Evolutionary conservation across 805 yeast species (phyloP).

Genomic region (Saturnispora hagleri): DNA sequence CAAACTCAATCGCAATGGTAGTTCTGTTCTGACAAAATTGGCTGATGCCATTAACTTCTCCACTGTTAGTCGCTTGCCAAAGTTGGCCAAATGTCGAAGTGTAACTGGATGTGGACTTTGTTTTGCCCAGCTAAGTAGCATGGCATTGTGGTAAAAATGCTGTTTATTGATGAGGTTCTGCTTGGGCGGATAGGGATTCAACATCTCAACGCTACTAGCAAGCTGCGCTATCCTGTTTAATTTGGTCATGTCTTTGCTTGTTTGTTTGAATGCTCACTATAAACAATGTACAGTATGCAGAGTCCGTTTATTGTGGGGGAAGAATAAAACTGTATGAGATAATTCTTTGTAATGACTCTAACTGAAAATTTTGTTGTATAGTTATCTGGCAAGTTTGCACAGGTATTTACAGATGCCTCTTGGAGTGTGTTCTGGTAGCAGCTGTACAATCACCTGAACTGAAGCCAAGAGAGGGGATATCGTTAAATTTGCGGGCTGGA

Average conservation of each 20-base stretch:
- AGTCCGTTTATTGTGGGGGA: not conserved
- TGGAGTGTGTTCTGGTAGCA: not conserved
- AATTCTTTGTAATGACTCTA: not conserved
- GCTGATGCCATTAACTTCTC: constrained; percentile 78
- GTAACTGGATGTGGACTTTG: constrained; percentile 83
- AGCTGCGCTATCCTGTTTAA: constrained; percentile 1
- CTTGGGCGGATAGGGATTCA: constrained; percentile 11
- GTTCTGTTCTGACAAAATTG: constrained; percentile 76
- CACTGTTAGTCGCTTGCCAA: constrained; percentile 68
- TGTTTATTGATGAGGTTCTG: constrained; percentile 33
- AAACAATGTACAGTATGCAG: not conserved
- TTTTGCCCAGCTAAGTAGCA: constrained; percentile 51
- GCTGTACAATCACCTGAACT: not conserved
- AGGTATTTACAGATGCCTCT: not conserved
- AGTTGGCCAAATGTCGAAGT: constrained; percentile 80
- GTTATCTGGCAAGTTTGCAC: not conserved
- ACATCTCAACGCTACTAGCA: not conserved
- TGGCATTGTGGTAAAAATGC: constrained; percentile 80
- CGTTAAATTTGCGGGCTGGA: not conserved
- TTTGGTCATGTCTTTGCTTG: not conserved
- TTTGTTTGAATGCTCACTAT: not conserved
- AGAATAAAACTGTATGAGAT: not conserved
- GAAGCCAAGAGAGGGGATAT: not conserved
- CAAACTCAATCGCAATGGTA: constrained; percentile 77
- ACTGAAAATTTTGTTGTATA: not conserved